These are phyloP conservation scores for button mushroom (Agaricus bisporus) DNA, from an alignment of 768 basidiomycete species.

Conservation along the genomic window DNA sequence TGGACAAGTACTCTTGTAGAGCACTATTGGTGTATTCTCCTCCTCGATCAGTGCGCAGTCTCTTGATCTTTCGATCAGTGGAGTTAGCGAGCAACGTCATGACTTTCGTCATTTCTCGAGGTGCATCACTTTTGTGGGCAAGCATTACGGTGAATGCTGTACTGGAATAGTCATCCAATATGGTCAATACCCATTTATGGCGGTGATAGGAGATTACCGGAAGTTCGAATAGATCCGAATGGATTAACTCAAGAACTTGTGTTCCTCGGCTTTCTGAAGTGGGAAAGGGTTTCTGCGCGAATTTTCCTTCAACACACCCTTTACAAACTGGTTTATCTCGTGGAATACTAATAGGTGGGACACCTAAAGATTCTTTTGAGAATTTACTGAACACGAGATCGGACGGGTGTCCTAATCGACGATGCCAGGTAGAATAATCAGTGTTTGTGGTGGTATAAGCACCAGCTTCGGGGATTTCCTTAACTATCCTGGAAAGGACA, in stretches of 20 bases:
- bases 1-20: background rate
- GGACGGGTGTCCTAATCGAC: too few relatives aligned
- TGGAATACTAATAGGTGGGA: too few relatives aligned
- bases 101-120: background rate
- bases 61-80: background rate
- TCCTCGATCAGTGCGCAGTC: too few relatives aligned
- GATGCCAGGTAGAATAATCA: too few relatives aligned
- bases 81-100: background rate
- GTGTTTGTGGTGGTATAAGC: too few relatives aligned
- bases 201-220: constrained; percentile 3
- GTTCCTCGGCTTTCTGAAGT: background rate
- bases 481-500: too few relatives aligned
- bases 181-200: constrained; percentile 1
- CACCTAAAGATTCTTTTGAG: too few relatives aligned
- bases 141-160: background rate
- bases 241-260: background rate
- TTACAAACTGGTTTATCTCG: too few relatives aligned
- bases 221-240: background rate
- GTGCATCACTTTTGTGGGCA: background rate
- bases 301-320: background rate
- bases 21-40: background rate
- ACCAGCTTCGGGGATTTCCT: too few relatives aligned
- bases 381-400: too few relatives aligned
- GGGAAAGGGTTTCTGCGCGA: background rate
- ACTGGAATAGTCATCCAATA: constrained; percentile 7